Evolutionary conservation across 2,329 filamentous ascomycete genomes (phyloP), one percentile per base, ranked within the genome.

Genomic region (Dactylella cylindrospora): DNA sequence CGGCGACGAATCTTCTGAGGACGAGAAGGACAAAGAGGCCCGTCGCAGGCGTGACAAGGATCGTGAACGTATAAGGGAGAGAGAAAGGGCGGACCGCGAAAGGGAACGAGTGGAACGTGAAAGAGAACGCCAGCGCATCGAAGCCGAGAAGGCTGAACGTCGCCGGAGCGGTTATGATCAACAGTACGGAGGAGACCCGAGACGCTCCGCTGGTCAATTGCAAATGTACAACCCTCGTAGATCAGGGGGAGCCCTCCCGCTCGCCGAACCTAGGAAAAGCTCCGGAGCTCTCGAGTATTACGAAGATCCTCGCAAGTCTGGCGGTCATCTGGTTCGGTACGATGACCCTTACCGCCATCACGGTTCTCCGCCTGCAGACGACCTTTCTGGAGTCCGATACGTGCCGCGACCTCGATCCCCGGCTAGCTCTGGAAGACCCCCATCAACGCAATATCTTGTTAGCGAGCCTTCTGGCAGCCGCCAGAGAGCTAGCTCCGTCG

Each of bases 121-220:
- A 22, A 38, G 33, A 17, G 23, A 51, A 19, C 17, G 44, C 3
- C 46, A 31, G 23, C 38, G 55, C 13, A 43, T 43, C 41, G 23
- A 44, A 13, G 15, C n/a, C n/a, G 28, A 44, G 15, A 60, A 51
- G 19, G 29, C 35, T 9, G 38, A 59, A 10, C 54, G 32, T n/a
- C 46, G 46, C 20, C 23, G 25, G 25, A 52, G 32, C 28, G 22
- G 43, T 4, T 36, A 57, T n/a, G n/a, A n/a, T n/a, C n/a, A n/a
- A n/a, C n/a, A n/a, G 23, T 51, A 60, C 17, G 54, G 43, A 25
- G 54, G 54, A 2, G 54, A 60, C 43, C 54, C 54, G 19, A 52
- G 54, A 19, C 54, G 54, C 32, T 60, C 54, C 3, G 35, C 54
- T n/a, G 54, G 54, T n/a, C 54, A 60, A 31, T 51, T 60, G 54